Evolutionary conservation across 2,329 filamentous ascomycete genomes (phyloP).

Genomic region (Fonsecaea pugnacius): DNA sequence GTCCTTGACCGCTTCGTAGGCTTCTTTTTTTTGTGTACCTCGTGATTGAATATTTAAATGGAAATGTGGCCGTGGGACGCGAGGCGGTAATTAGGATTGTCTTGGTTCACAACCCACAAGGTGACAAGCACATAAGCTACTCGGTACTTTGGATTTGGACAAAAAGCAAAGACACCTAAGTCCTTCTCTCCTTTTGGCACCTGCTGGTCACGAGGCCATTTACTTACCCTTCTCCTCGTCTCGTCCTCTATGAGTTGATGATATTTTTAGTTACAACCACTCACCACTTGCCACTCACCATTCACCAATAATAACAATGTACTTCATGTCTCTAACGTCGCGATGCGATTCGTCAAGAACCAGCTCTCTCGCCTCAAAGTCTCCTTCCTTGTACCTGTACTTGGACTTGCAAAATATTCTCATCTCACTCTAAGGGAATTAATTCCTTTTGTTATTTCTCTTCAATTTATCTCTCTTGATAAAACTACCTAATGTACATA

Average conservation of each 20-base stretch:
- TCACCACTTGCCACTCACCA: neutral
- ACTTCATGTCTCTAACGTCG: neutral
- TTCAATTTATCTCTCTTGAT: too few relatives aligned
- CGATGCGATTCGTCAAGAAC: neutral
- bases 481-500: too few relatives aligned
- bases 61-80: neutral
- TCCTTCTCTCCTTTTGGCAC: neutral
- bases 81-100: neutral
- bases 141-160: too few relatives aligned
- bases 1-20: neutral
- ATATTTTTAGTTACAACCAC: neutral
- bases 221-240: neutral
- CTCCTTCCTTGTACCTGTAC: neutral
- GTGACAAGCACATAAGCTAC: too few relatives aligned
- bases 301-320: neutral
- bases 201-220: neutral
- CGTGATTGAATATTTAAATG: neutral
- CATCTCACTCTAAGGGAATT: too few relatives aligned
- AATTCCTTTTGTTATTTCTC: too few relatives aligned
- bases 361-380: neutral
- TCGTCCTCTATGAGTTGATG: neutral
- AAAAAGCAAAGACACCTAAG: too few relatives aligned
- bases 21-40: neutral
- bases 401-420: neutral
- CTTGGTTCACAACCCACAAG: neutral